A percentile compares a stretch with the other conserved stretches of the same genome.
These are phyloP conservation scores for Eucalyptus marginata DNA, from an alignment of 345 rosid species.

Conservation along the genomic window DNA sequence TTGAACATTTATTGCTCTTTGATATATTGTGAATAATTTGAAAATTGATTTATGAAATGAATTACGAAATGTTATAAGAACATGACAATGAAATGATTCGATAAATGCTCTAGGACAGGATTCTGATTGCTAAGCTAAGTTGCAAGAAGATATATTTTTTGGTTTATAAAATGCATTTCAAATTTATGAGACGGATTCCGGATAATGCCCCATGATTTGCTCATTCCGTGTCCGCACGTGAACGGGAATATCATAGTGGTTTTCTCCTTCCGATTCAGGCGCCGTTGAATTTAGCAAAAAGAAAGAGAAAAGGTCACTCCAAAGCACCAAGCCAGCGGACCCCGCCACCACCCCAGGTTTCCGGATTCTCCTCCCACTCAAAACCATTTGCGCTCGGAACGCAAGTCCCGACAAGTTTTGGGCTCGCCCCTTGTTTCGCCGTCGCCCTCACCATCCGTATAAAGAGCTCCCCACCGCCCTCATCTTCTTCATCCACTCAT, in stretches of 20 bases:
- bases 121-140: too few relatives aligned
- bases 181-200: too few relatives aligned
- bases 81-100: too few relatives aligned
- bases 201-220: background rate
- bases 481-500: background rate
- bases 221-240: background rate
- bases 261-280: background rate
- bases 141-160: too few relatives aligned
- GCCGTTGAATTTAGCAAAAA: background rate
- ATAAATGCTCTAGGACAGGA: too few relatives aligned
- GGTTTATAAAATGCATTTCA: too few relatives aligned
- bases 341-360: background rate
- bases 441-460: background rate
- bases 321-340: too few relatives aligned
- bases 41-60: too few relatives aligned
- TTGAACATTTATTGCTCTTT: too few relatives aligned
- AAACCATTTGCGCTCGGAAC: background rate
- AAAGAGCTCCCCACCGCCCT: background rate
- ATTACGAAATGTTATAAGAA: too few relatives aligned
- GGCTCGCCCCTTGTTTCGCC: background rate
- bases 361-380: background rate
- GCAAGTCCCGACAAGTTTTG: background rate
- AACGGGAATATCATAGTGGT: background rate
- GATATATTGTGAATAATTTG: too few relatives aligned
- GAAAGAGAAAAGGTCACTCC: background rate